These are phyloP conservation scores for Boletus coccyginus DNA, from an alignment of 768 basidiomycete genomes.

Conservation along the genomic window DNA sequence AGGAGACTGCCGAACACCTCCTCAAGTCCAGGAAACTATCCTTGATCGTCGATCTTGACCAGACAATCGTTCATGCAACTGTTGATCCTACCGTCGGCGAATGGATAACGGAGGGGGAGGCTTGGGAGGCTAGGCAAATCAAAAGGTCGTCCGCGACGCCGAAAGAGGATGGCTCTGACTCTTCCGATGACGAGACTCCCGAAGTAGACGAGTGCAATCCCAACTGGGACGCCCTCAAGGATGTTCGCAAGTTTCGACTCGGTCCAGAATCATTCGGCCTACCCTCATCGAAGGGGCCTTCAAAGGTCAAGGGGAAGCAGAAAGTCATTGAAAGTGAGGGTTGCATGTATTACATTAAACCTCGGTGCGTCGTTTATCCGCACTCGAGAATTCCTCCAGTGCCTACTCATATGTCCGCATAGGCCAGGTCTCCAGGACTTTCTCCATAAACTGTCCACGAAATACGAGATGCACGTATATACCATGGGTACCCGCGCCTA, in stretches of 20 bases:
- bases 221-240: slow-evolving; percentile 88
- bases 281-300: slow-evolving; percentile 37
- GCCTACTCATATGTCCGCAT: not conserved
- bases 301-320: slow-evolving; percentile 54
- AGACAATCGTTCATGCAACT: slow-evolving; percentile 98
- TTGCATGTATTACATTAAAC: slow-evolving; percentile 97
- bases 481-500: slow-evolving; percentile 99
- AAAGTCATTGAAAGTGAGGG: slow-evolving; percentile 72
- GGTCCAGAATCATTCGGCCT: slow-evolving; percentile 70
- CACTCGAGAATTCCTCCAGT: not conserved
- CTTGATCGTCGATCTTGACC: slow-evolving; percentile 97
- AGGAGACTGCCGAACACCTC: slow-evolving; percentile 76
- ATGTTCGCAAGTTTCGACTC: slow-evolving; percentile 86
- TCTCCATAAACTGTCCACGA: slow-evolving; percentile 61
- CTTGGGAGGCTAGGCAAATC: slow-evolving; percentile 66
- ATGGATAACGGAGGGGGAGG: slow-evolving; percentile 87
- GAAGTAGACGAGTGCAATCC: slow-evolving; percentile 74
- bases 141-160: slow-evolving; percentile 38
- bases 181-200: slow-evolving; percentile 40
- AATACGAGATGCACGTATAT: slow-evolving; percentile 99
- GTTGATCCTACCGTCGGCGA: slow-evolving; percentile 98
- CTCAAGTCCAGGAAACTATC: slow-evolving; percentile 76
- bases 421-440: slow-evolving; percentile 87
- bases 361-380: slow-evolving; percentile 57
- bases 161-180: slow-evolving; percentile 29